phyloP scores from a whole-genome alignment of 352 stramenopile species.

The Pythium phragmiticola region DNA sequence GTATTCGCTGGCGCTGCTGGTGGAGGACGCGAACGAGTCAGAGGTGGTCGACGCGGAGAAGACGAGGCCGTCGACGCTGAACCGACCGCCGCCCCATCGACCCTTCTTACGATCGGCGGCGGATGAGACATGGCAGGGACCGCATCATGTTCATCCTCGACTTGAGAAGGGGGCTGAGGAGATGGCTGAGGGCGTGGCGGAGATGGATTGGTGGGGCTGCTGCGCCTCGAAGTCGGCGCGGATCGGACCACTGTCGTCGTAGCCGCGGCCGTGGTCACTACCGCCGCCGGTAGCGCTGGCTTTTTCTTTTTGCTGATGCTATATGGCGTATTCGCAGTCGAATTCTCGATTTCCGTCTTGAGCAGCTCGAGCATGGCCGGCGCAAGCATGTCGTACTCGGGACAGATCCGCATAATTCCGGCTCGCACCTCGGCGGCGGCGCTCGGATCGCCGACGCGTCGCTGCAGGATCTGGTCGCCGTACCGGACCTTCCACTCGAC shows the following conservation, averaged over 20 bases:
- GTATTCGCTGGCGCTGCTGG: background rate
- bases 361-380: background rate
- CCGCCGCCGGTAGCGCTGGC: too few relatives aligned
- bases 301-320: too few relatives aligned
- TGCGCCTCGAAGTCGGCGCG: background rate
- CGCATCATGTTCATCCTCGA: background rate
- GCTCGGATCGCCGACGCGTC: background rate
- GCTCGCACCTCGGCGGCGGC: background rate
- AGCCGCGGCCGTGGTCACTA: background rate
- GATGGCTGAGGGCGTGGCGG: too few relatives aligned
- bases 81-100: background rate
- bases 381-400: background rate
- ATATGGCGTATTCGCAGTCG: too few relatives aligned
- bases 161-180: background rate
- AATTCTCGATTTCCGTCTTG: background rate
- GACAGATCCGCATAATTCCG: background rate
- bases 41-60: background rate
- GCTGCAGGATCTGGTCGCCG: background rate
- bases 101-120: background rate
- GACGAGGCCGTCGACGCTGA: background rate
- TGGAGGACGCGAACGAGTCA: background rate
- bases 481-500: background rate
- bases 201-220: background rate
- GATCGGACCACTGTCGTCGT: background rate
- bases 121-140: too few relatives aligned